Percentiles rank a stretch among this genome's conserved stretches.
phyloP scores from a whole-genome alignment of 805 yeast species.

The Debaryomyces prosopidis region DNA sequence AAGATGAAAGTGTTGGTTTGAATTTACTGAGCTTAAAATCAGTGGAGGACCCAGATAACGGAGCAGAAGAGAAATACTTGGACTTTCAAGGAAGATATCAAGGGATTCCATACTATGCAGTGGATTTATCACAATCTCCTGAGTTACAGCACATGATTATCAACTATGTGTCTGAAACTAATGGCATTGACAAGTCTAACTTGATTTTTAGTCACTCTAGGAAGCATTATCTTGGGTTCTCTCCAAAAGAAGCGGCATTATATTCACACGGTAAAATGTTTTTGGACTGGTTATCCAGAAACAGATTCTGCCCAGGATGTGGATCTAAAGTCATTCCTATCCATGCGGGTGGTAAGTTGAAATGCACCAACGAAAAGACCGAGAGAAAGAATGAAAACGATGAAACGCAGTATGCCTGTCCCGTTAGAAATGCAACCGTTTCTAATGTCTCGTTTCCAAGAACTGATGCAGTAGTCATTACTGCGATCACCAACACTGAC shows the following conservation, averaged over 20 bases:
- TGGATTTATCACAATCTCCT: constrained; percentile 54
- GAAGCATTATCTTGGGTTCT: constrained; percentile 36
- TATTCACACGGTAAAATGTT: constrained; percentile 83
- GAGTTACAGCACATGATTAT: constrained; percentile 38
- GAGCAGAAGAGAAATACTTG: constrained; percentile 31
- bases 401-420: constrained; percentile 27
- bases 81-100: constrained; percentile 48
- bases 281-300: constrained; percentile 79
- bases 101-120: constrained; percentile 66
- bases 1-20: constrained; percentile 46
- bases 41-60: constrained; percentile 17
- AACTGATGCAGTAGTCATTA: constrained; percentile 85
- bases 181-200: constrained; percentile 11
- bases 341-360: constrained; percentile 65
- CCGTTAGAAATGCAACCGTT: constrained; percentile 43
- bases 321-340: constrained; percentile 63
- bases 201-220: constrained; percentile 35
- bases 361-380: constrained; percentile 39
- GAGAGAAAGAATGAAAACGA: constrained; percentile 9
- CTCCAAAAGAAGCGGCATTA: constrained; percentile 55
- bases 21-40: constrained; percentile 29
- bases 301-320: constrained; percentile 84
- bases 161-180: constrained; percentile 15
- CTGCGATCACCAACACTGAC: constrained; percentile 67
- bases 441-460: constrained; percentile 88